These are phyloP conservation scores for Kuraishia hungarica DNA, from an alignment of 805 yeast genomes.

Conservation along the genomic window DNA sequence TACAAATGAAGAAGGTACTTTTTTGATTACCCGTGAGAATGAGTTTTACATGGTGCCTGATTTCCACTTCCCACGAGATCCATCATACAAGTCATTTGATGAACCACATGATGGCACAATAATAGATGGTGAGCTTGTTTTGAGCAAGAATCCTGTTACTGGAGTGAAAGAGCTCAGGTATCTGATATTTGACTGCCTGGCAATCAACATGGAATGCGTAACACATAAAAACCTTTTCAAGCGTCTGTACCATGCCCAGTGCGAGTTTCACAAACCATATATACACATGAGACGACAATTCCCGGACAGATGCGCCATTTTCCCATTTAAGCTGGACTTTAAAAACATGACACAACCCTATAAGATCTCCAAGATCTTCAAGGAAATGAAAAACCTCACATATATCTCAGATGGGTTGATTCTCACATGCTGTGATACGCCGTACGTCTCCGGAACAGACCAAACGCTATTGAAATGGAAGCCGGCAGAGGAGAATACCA, in stretches of 20 bases:
- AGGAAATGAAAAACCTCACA: constrained; percentile 61
- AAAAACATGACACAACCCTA: constrained; percentile 84
- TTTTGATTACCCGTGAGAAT: constrained; percentile 80
- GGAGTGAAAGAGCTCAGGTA: constrained; percentile 63
- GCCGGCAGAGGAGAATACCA: constrained; percentile 90
- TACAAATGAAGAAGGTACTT: constrained; percentile 79
- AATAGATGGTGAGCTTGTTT: constrained; percentile 89
- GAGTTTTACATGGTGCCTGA: constrained; percentile 77
- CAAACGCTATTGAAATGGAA: constrained; percentile 88
- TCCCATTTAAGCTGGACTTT: constrained; percentile 81
- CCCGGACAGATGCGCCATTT: constrained; percentile 66
- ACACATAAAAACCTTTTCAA: constrained; percentile 67
- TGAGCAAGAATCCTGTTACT: constrained; percentile 47
- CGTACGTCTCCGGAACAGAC: constrained; percentile 87
- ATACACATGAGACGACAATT: constrained; percentile 54
- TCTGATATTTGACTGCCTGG: constrained; percentile 86
- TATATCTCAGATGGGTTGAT: constrained; percentile 93
- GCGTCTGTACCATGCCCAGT: constrained; percentile 80
- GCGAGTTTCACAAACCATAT: constrained; percentile 76
- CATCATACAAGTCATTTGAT: constrained; percentile 28
- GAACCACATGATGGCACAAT: constrained; percentile 80
- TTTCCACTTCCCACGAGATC: constrained; percentile 68
- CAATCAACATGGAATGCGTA: constrained; percentile 67
- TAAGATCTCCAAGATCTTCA: constrained; percentile 66
- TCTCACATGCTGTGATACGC: constrained; percentile 83